phyloP scores from a whole-genome alignment of 2,329 filamentous ascomycete genomes.

The Westerdykella sp. region DNA sequence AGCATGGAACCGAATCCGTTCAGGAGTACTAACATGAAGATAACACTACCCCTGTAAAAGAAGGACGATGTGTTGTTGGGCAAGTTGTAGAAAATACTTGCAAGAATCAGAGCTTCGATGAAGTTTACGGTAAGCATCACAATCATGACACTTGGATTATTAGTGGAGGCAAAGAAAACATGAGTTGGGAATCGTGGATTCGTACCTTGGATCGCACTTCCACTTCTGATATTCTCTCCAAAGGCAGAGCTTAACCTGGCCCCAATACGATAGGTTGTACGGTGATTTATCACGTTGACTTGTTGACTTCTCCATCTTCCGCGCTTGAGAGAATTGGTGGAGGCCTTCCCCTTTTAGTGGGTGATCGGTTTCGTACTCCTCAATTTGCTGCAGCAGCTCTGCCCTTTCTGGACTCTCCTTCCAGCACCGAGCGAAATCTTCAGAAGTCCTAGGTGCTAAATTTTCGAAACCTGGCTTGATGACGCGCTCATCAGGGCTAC shows the following conservation, averaged over 20 bases:
- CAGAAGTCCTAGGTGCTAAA: conserved; percentile 38
- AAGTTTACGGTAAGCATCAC: conserved; percentile 63
- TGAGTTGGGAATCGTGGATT: neutral
- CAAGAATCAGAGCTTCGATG: conserved; percentile 57
- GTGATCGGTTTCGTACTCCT: conserved; percentile 42
- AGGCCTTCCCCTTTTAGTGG: conserved; percentile 38
- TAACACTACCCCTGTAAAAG: conserved; percentile 48
- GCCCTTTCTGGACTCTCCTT: conserved; percentile 35
- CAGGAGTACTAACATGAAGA: conserved; percentile 55
- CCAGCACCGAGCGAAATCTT: conserved; percentile 62
- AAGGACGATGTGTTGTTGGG: conserved; percentile 47
- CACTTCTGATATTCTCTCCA: conserved; percentile 17
- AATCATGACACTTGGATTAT: conserved; percentile 48
- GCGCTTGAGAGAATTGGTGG: conserved; percentile 23
- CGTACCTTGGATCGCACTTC: conserved; percentile 15
- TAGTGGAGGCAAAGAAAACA: conserved; percentile 39
- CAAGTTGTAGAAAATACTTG: conserved; percentile 52
- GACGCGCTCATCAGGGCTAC: conserved; percentile 39
- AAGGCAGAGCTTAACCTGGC: conserved; percentile 36
- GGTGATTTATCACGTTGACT: conserved; percentile 50
- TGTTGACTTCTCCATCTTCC: conserved; percentile 42
- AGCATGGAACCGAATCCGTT: conserved; percentile 52
- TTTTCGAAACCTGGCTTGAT: conserved; percentile 38
- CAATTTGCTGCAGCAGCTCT: conserved; percentile 38
- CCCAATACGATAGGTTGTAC: conserved; percentile 48